Evolutionary conservation across 2,329 filamentous ascomycete species (phyloP).

Genomic region (Monosporascus cannonballus): DNA sequence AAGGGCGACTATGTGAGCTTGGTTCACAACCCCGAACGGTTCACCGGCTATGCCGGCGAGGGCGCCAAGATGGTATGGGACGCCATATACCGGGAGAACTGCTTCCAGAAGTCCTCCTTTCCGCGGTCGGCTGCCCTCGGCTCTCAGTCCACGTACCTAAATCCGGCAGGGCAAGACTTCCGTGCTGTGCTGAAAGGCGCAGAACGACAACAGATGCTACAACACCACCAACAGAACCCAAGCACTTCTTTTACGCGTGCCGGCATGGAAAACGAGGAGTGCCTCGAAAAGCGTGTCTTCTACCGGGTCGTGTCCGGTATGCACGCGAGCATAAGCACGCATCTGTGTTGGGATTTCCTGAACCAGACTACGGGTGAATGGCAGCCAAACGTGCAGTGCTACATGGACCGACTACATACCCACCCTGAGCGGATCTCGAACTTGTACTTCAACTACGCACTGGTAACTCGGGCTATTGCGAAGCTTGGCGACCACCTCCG

Average conservation of each 20-base stretch:
- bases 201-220: slow-evolving; percentile 55
- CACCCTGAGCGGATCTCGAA: slow-evolving; percentile 92
- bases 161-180: slow-evolving; percentile 54
- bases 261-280: slow-evolving; percentile 76
- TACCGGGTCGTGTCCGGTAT: slow-evolving; percentile 93
- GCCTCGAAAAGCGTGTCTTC: slow-evolving; percentile 97
- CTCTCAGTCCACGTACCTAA: slow-evolving; percentile 33
- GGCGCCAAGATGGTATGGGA: slow-evolving; percentile 91
- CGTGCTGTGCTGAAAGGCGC: slow-evolving; percentile 54
- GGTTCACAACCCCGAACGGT: slow-evolving; percentile 87
- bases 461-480: slow-evolving; percentile 84
- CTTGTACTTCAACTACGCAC: slow-evolving; percentile 97
- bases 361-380: slow-evolving; percentile 93
- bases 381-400: slow-evolving; percentile 87
- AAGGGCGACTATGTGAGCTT: slow-evolving; percentile 97
- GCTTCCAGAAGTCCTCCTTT: slow-evolving; percentile 70
- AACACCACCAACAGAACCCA: slow-evolving; percentile 50
- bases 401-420: slow-evolving; percentile 75
- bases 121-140: slow-evolving; percentile 52
- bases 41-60: slow-evolving; percentile 85
- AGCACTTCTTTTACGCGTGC: slow-evolving; percentile 56
- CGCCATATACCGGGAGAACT: slow-evolving; percentile 95
- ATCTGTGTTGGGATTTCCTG: slow-evolving; percentile 92
- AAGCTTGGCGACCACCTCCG: slow-evolving; percentile 81
- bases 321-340: slow-evolving; percentile 95